phyloP scores from a whole-genome alignment of 2,329 filamentous ascomycete genomes.

The Colletotrichum gloeosporioides region DNA sequence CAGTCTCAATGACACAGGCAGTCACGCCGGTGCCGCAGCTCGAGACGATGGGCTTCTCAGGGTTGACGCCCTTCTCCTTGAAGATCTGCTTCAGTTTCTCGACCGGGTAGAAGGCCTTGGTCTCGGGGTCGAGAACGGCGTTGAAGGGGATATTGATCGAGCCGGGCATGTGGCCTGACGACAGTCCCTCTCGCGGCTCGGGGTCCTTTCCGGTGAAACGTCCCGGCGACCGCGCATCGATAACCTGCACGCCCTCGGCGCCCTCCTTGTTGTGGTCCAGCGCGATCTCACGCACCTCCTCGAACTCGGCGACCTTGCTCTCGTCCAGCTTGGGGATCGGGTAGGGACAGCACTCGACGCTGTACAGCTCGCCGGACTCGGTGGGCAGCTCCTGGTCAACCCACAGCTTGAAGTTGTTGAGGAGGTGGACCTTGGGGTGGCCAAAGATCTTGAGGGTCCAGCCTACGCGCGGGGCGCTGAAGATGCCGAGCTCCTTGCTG shows the following conservation, averaged over 20 bases:
- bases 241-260: constrained; percentile 80
- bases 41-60: constrained; percentile 80
- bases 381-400: constrained; percentile 81
- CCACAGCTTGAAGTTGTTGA: constrained; percentile 98
- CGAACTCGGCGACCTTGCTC: constrained; percentile 77
- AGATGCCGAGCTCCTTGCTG: constrained; percentile 87
- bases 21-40: constrained; percentile 95
- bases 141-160: constrained; percentile 83
- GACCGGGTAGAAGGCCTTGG: constrained; percentile 78
- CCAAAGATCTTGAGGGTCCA: constrained; percentile 95
- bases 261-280: constrained; percentile 82
- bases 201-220: constrained; percentile 84
- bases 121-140: constrained; percentile 80
- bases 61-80: constrained; percentile 78
- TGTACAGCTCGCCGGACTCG: constrained; percentile 78
- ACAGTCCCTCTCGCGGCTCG: constrained; percentile 84
- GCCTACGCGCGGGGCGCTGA: constrained; percentile 89
- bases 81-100: constrained; percentile 80
- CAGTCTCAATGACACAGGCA: constrained; percentile 88
- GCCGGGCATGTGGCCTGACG: constrained; percentile 90
- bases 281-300: constrained; percentile 81
- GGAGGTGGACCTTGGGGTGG: constrained; percentile 83
- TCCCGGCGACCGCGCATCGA: constrained; percentile 83
- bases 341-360: constrained; percentile 68
- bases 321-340: constrained; percentile 66